Percentiles rank a stretch among this genome's conserved stretches.
Evolutionary conservation across 1,139 yeast genomes (phyloP).

Genomic region (Yamadazyma kanchanaburiensis): DNA sequence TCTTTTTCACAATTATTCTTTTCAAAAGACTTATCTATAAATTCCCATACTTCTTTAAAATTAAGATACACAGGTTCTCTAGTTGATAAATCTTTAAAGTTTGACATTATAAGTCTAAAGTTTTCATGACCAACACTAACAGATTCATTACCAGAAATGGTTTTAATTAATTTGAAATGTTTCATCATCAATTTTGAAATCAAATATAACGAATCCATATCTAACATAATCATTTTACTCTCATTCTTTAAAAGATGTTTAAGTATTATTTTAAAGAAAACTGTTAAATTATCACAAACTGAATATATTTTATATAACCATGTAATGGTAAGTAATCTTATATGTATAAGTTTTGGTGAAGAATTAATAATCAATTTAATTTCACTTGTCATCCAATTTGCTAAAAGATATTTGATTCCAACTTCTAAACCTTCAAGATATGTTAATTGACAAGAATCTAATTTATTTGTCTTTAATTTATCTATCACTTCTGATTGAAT

Average conservation of each 20-base stretch:
- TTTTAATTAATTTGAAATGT: conserved; percentile 37
- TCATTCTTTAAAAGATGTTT: conserved; percentile 38
- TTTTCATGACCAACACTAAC: conserved; percentile 32
- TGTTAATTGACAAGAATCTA: conserved; percentile 14
- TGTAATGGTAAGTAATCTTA: conserved; percentile 31
- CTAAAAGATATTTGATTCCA: conserved; percentile 42
- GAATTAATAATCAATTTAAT: conserved; percentile 27
- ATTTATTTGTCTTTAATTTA: conserved; percentile 15
- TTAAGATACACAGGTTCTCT: conserved; percentile 33
- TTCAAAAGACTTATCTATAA: conserved; percentile 31
- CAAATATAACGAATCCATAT: conserved; percentile 39
- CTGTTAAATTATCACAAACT: conserved; percentile 34
- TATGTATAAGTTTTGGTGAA: conserved; percentile 36
- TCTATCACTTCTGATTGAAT: conserved; percentile 24
- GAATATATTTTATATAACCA: conserved; percentile 31
- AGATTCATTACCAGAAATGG: conserved; percentile 29
- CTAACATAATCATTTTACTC: conserved; percentile 38
- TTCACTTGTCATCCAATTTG: conserved; percentile 43
- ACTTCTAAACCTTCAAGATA: conserved; percentile 16
- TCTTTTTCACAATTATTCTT: too few relatives aligned
- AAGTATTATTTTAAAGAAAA: conserved; percentile 40
- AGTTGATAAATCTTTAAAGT: conserved; percentile 31
- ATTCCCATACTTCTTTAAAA: conserved; percentile 35
- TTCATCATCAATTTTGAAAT: conserved; percentile 30
- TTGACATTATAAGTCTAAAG: conserved; percentile 30